Conservation (phyloP, 106 monocot genomes). For the Narthecium ossifragum region DNA sequence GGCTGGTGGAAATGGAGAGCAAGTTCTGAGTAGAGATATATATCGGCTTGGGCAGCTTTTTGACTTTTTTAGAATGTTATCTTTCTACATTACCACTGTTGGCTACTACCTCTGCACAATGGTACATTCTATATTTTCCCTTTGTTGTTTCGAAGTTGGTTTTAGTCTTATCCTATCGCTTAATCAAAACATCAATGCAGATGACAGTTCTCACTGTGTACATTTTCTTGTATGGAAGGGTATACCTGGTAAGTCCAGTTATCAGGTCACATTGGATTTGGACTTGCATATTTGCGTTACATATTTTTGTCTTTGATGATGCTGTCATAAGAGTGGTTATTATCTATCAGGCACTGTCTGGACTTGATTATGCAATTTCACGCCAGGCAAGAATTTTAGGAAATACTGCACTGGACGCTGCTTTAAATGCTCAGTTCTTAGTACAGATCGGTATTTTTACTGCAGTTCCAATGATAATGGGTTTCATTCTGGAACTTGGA, state of each 20-base stretch:
- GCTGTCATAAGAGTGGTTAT: too few relatives aligned
- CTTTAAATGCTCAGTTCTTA: slow-evolving; percentile 93
- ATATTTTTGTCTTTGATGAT: too few relatives aligned
- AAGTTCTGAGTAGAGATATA: slow-evolving; percentile 90
- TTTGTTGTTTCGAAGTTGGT: neutral
- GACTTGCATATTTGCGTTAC: too few relatives aligned
- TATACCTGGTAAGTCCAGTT: slow-evolving; percentile 64
- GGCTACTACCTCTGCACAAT: slow-evolving; percentile 93
- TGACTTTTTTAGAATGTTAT: slow-evolving; percentile 96
- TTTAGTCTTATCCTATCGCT: neutral
- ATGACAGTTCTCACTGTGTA: slow-evolving; percentile 95
- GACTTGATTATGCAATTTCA: slow-evolving; percentile 71
- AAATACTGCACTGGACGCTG: slow-evolving; percentile 84
- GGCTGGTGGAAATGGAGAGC: slow-evolving; percentile 97
- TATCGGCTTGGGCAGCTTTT: slow-evolving; percentile 92
- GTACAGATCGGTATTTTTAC: slow-evolving; percentile 97
- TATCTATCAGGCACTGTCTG: slow-evolving; percentile 75
- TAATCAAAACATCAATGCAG: slow-evolving; percentile 33
- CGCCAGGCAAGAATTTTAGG: slow-evolving; percentile 38
- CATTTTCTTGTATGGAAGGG: slow-evolving; percentile 88
- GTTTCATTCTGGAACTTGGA: slow-evolving; percentile 81
- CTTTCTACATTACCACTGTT: slow-evolving; percentile 91
- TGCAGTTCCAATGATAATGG: slow-evolving; percentile 97
- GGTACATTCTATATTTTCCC: slow-evolving; percentile 28
- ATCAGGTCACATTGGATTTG: neutral